Evolutionary conservation across 73 alveolate genomes (phyloP).

Genomic region (Tetrahymena elliotti): DNA sequence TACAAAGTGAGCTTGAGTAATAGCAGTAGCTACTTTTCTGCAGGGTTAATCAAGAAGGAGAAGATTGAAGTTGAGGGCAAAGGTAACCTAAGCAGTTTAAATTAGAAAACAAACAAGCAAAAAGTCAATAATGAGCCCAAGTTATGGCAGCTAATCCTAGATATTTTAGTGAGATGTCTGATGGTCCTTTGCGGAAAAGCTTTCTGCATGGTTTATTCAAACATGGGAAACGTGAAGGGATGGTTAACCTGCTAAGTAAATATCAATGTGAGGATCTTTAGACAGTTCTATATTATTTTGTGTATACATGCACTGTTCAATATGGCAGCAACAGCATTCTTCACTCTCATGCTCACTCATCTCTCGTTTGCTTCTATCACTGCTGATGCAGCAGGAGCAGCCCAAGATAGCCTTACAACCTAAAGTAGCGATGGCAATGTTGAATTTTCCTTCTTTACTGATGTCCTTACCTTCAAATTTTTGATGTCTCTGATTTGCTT

Average conservation of each 20-base stretch:
- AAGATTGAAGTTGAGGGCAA: neutral
- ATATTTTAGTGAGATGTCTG: neutral
- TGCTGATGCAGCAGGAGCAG: neutral
- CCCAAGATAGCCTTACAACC: neutral
- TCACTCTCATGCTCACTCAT: neutral
- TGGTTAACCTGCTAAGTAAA: neutral
- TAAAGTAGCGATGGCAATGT: neutral
- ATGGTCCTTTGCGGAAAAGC: neutral
- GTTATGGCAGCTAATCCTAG: neutral
- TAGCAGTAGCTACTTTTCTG: neutral
- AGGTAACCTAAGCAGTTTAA: neutral
- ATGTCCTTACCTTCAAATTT: neutral
- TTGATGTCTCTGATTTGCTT: neutral
- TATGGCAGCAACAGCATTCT: neutral
- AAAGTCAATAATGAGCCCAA: neutral
- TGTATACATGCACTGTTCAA: neutral
- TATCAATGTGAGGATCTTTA: neutral
- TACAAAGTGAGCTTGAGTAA: neutral
- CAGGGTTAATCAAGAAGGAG: neutral
- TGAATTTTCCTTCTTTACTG: neutral
- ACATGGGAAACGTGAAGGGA: neutral
- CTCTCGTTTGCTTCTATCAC: neutral
- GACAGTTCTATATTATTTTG: neutral
- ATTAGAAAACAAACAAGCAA: neutral
- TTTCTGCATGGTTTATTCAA: neutral